Conservation (phyloP, 2,329 filamentous ascomycete genomes). For the Mariannaea sp. region DNA sequence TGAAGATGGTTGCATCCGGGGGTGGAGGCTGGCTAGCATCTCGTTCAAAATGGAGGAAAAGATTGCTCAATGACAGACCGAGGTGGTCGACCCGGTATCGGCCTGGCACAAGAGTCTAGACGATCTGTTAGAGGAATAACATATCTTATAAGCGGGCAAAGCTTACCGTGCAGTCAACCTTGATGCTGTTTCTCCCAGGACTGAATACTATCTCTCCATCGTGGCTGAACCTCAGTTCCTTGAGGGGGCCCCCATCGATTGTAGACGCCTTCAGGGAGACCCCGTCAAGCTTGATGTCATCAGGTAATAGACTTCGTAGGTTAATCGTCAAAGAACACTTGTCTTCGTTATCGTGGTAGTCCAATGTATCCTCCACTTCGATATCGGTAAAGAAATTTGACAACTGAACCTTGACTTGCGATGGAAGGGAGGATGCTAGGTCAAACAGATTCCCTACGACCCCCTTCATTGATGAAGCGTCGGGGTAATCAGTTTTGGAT, state of each 20-base stretch:
- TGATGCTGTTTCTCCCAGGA: slow-evolving; percentile 54
- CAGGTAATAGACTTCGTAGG: slow-evolving; percentile 73
- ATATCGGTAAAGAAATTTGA: slow-evolving; percentile 75
- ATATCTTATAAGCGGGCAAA: not conserved
- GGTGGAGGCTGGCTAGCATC: slow-evolving; percentile 54
- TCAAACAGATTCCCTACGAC: slow-evolving; percentile 54
- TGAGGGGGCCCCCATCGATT: slow-evolving; percentile 57
- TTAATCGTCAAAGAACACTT: slow-evolving; percentile 73
- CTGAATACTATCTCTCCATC: slow-evolving; percentile 41
- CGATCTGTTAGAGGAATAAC: slow-evolving; percentile 35
- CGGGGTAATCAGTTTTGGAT: slow-evolving; percentile 28
- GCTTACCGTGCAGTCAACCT: slow-evolving; percentile 45
- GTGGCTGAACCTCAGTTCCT: slow-evolving; percentile 56
- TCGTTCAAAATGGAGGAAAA: slow-evolving; percentile 69
- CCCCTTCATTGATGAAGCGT: slow-evolving; percentile 50
- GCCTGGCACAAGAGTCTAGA: slow-evolving; percentile 68
- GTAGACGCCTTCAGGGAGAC: slow-evolving; percentile 68
- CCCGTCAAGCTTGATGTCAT: slow-evolving; percentile 68
- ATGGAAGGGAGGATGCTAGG: slow-evolving; percentile 50
- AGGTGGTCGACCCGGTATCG: slow-evolving; percentile 77
- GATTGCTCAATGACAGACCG: slow-evolving; percentile 64
- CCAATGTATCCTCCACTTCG: slow-evolving; percentile 68
- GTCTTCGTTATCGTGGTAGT: slow-evolving; percentile 73
- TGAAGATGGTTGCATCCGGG: slow-evolving; percentile 57
- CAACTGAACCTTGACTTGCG: slow-evolving; percentile 71